Evolutionary conservation across 2,329 filamentous ascomycete species (phyloP), one percentile per base, ranked within the genome.

Genomic region (Penicillium glabrum): DNA sequence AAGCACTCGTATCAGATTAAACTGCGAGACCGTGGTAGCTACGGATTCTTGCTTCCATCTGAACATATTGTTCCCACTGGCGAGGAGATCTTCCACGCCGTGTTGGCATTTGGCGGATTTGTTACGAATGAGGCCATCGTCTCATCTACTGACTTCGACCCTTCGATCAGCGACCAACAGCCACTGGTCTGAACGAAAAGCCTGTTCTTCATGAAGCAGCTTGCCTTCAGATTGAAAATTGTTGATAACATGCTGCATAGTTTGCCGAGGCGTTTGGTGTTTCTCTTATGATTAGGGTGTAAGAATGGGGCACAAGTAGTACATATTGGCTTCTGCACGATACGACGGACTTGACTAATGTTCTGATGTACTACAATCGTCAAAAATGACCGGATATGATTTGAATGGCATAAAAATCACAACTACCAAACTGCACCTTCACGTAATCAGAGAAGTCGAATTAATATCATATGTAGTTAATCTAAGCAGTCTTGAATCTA

Each of bases 1-100:
- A 87, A 86, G 61, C 96, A 91, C 72, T 90, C 91, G 57, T 98
- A 96, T 72, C 95, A 98, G 79, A 89, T 89, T 76, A 98, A 98
- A 77, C 80, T 99, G 27, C 83, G 95, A 48, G 95, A 99, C 72
- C 95, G 90, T 0, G 95, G 95, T 10, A 95, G 87, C 71, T 98
- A 98, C 72, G 95, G 95, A 0, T 99, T 98, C 72, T 78, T 99
- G 47, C 79, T 98, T 4, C 95, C 95, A 0, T 88, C 85, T 56
- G 89, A 95, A 56, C 84, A 96, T 58, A 98, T 98, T 57, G 80
- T 96, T 2, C 92, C 93, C 0, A 95, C 91, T 0, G 93, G 95
- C 9, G 87, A 93, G 73, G 95, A 99, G 74, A 84, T 93, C 41
- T 86, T 93, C 63, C 88, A 89, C 63, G 91, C 92, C 0, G 81